Conservation (phyloP, 179 eudicot species). For the Patellifolia procumbens region DNA sequence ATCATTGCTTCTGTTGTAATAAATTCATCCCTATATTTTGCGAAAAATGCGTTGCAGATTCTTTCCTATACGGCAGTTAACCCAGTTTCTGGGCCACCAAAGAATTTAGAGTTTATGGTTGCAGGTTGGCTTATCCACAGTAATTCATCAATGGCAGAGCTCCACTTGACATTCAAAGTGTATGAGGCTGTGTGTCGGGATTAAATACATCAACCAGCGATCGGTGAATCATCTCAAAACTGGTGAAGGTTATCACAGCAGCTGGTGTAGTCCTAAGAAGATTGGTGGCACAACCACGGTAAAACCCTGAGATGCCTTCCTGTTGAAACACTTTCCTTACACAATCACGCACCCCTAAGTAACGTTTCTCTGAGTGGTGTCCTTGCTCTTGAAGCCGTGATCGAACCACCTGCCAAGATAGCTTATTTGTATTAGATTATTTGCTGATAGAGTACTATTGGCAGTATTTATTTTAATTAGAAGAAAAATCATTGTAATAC, state of each 20-base stretch:
- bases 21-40: neutral
- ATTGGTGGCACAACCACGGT: conserved; percentile 94
- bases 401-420: conserved; percentile 67
- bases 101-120: conserved; percentile 23
- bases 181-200: conserved; percentile 58
- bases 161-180: conserved; percentile 39
- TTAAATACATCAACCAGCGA: conserved; percentile 56
- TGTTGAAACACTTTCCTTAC: conserved; percentile 62
- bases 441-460: neutral
- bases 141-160: conserved; percentile 5
- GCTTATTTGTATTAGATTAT: conserved; percentile 7
- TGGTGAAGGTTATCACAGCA: conserved; percentile 94
- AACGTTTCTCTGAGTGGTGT: conserved; percentile 74
- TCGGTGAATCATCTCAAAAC: conserved; percentile 96
- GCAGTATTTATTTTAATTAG: neutral
- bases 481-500: too few species aligned
- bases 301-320: conserved; percentile 83
- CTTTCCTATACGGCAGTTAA: conserved; percentile 14
- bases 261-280: conserved; percentile 91
- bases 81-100: conserved; percentile 28
- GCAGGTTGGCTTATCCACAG: conserved; percentile 21
- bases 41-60: conserved; percentile 23
- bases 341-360: conserved; percentile 75
- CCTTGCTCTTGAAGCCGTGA: conserved; percentile 97
- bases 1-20: neutral